Percentiles rank a stretch among this genome's conserved stretches.
These are phyloP conservation scores for Aspergillus chevalieri DNA, from an alignment of 2,329 filamentous ascomycete species.

Conservation along the genomic window DNA sequence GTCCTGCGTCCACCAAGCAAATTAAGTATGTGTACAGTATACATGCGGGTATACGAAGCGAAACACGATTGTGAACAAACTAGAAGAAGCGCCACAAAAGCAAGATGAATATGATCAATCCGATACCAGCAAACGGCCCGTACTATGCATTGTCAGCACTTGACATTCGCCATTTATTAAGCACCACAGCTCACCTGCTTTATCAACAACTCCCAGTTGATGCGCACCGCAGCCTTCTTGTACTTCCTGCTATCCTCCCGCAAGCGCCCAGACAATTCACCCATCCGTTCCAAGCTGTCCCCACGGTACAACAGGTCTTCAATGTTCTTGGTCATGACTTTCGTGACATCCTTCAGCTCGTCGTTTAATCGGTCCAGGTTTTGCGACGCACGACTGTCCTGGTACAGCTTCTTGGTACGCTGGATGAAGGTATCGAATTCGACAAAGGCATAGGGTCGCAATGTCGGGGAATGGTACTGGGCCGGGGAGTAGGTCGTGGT, in stretches of 20 bases:
- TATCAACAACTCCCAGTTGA: constrained; percentile 94
- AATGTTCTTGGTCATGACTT: constrained; percentile 99
- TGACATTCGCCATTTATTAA: background rate
- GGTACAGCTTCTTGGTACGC: constrained; percentile 87
- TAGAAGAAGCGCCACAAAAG: constrained; percentile 92
- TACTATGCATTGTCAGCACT: constrained; percentile 51
- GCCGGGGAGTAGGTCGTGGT: constrained; percentile 69
- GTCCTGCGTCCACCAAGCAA: constrained; percentile 26
- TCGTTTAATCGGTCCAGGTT: constrained; percentile 95
- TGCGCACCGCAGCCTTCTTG: constrained; percentile 80
- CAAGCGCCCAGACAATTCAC: constrained; percentile 80
- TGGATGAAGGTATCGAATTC: constrained; percentile 97
- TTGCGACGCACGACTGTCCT: constrained; percentile 81
- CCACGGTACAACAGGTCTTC: constrained; percentile 94
- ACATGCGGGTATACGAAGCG: constrained; percentile 16
- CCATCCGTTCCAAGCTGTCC: constrained; percentile 93
- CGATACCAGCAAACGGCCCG: constrained; percentile 77
- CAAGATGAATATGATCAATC: constrained; percentile 76
- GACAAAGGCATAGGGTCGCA: constrained; percentile 93
- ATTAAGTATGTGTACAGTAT: constrained; percentile 35
- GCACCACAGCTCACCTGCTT: constrained; percentile 60
- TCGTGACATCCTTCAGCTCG: constrained; percentile 93
- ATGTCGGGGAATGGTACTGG: constrained; percentile 66
- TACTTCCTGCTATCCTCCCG: constrained; percentile 95
- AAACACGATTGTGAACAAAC: constrained; percentile 9